Conservation (phyloP, 192 early-diverging fungal genomes). For the Umbelopsis vinacea region DNA sequence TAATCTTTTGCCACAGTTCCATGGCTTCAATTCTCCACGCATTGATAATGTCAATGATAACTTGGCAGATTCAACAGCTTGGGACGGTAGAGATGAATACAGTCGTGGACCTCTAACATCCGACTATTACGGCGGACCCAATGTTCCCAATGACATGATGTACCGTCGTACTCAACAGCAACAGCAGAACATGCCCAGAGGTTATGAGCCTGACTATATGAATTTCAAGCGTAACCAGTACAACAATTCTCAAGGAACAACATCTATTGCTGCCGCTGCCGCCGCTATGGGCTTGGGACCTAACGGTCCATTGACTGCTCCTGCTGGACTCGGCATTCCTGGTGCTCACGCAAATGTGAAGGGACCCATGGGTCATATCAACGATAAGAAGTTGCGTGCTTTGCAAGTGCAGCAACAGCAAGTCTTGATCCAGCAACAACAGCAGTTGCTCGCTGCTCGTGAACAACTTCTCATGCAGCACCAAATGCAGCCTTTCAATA, state of each 20-base stretch:
- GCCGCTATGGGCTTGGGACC: slow-evolving; percentile 27
- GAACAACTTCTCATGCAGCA: slow-evolving; percentile 50
- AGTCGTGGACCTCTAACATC: not conserved
- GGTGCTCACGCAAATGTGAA: slow-evolving; percentile 18
- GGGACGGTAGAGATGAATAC: slow-evolving; percentile 4
- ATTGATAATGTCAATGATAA: not conserved
- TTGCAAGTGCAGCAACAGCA: slow-evolving; percentile 55
- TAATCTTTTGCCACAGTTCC: not conserved
- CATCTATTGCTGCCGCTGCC: slow-evolving; percentile 35
- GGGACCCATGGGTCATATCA: slow-evolving; percentile 37
- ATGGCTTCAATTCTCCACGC: slow-evolving; percentile 4
- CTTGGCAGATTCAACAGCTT: not conserved
- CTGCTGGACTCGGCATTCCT: slow-evolving; percentile 36
- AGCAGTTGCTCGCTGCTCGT: slow-evolving; percentile 44
- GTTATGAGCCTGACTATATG: slow-evolving; percentile 23
- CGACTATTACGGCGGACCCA: slow-evolving; percentile 7
- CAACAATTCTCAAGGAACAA: slow-evolving; percentile 18
- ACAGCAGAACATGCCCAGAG: not conserved
- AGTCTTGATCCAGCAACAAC: slow-evolving; percentile 53
- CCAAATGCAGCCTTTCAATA: slow-evolving; percentile 32
- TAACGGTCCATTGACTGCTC: slow-evolving; percentile 38
- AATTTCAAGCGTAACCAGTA: slow-evolving; percentile 32
- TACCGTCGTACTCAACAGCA: slow-evolving; percentile 10
- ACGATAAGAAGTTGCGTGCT: slow-evolving; percentile 56
- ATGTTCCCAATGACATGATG: slow-evolving; percentile 14